phyloP scores from a whole-genome alignment of 202 grass and related monocot species.

The Setaria viridis region DNA sequence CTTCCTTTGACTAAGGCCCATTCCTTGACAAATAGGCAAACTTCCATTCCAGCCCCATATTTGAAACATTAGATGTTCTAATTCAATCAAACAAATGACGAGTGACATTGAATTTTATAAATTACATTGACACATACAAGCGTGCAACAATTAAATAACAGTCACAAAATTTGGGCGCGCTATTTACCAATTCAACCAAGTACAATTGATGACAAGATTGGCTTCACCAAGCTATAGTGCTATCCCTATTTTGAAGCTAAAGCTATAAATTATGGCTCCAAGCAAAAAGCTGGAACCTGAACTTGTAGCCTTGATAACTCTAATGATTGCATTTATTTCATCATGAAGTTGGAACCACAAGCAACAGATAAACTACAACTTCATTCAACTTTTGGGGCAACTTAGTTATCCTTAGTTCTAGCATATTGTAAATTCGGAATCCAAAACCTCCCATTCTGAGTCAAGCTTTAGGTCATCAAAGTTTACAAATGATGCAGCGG shows the following conservation, averaged over 20 bases:
- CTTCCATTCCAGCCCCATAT: constrained; percentile 6
- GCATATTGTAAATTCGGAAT: constrained; percentile 5
- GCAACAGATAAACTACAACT: constrained; percentile 1
- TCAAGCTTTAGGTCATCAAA: constrained; percentile 18
- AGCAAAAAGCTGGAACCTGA: constrained; percentile 36
- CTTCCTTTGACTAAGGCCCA: background rate
- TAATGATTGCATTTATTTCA: constrained; percentile 14
- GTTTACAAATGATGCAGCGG: background rate
- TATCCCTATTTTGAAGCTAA: constrained; percentile 25
- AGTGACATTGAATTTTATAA: background rate
- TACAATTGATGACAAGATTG: background rate
- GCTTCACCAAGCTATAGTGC: constrained; percentile 1
- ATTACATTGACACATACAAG: background rate
- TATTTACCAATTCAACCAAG: constrained; percentile 15
- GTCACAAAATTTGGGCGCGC: background rate
- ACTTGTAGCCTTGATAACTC: background rate
- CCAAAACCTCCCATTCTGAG: constrained; percentile 5
- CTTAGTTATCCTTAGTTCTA: constrained; percentile 1
- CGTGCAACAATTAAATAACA: background rate
- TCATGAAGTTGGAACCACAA: background rate
- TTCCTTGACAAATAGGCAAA: constrained; percentile 10
- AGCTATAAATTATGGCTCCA: constrained; percentile 15
- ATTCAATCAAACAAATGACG: constrained; percentile 14
- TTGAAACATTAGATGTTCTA: background rate
- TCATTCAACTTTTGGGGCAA: background rate